Base-by-base conservation (phyloP, 1,139 yeast genomes). In the Debaryomyces psychrophilus region DNA sequence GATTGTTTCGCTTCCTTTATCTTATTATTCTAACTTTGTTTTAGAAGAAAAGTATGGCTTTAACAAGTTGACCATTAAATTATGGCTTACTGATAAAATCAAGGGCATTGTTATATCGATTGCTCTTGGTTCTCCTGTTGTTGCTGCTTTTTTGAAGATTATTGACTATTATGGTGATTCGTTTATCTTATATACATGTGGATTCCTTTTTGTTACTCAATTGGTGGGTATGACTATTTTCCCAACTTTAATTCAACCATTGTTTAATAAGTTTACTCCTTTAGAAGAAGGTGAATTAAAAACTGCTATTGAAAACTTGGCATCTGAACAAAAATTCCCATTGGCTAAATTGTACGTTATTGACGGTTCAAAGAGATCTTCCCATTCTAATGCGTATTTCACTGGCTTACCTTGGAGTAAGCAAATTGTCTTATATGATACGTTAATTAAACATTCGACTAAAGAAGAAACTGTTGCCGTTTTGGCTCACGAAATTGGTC, bases 321-420 rank as follows among this genome's bases (percentile, higher is more conserved):
- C 99, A 25, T 63, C 73, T 11, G 68, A 77, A 46, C 88, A 89
- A 61, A 73, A 82, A 31, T 93, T 93, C 81, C 99, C 99, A 54
- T 80, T 90, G 62, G 80, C 85, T 48, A 85, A 90, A 61, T 74
- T 93, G 49, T 88, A 81, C 59, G 97, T 92, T 43, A 82, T 92
- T 62, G 99, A 93, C 64, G 98, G 98, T 11, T 92, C 98, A 42
- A 89, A 87, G 65, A 86, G 98, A 70, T 89, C 97, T 1, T 83
- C 96, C 11, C 99, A 93, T 68, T 92, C 98, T 5, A 93, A 93
- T 62, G 99, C 99, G 37, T 93, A 89, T 67, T 93, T 93, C 64
- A 83, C 88, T 55, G 99, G 99, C 5, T 77, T 93, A 58, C 99
- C 99, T 38, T 92, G 97, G 95, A 85, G 90, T 48, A 93, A 93